Base-by-base conservation (phyloP, 352 stramenopile species). In the Vaucheria bursata region DNA sequence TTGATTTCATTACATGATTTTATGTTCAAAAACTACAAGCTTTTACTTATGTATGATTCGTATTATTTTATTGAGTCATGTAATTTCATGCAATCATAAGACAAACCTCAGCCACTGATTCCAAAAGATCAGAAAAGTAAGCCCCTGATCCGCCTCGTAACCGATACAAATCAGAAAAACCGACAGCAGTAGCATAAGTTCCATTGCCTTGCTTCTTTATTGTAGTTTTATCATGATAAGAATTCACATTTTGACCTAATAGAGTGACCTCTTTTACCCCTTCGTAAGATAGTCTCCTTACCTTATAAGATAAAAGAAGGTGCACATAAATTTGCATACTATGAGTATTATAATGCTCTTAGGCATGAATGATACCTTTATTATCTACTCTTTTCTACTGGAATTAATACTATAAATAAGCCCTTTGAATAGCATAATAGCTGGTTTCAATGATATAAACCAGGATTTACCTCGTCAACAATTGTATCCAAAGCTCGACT, bases 191-290 rank as follows among this genome's bases (percentile, higher is more conserved):
- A 38, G 81, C 80, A 75, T 94, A 93, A 25, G 69, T 52, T 25
- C 40, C 59, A 67, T 33, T 69, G 1, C 66, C 71, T 12, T 40
- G 70, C 32, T 88, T 91, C 5, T 29, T 69, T 6, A 6, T 69
- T 18, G 29, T 69, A 38, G 29, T 18, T 34, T 38, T 34, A 87
- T 99, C 95, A 85, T 98, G 94, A 85, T 98, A 99, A 71, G 91
- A 97, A 87, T 99, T 99, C 52, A 99, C 96, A 86, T 99, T 99
- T 86, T 99, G 97, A 40, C 97, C 97, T n/a, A 99, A 87, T 36
- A 99, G 87, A 68, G 97, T 91, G 8, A 99, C 89, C 83, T 99
- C 97, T 83, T 98, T 98, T 25, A 98, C 90, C 59, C 91, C 93
- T 64, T 91, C 81, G 45, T 96, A 85, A 29, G 50, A 59, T 53